Base-by-base conservation (phyloP, 495 filamentous ascomycete species). In the Acidiella bohemica region DNA sequence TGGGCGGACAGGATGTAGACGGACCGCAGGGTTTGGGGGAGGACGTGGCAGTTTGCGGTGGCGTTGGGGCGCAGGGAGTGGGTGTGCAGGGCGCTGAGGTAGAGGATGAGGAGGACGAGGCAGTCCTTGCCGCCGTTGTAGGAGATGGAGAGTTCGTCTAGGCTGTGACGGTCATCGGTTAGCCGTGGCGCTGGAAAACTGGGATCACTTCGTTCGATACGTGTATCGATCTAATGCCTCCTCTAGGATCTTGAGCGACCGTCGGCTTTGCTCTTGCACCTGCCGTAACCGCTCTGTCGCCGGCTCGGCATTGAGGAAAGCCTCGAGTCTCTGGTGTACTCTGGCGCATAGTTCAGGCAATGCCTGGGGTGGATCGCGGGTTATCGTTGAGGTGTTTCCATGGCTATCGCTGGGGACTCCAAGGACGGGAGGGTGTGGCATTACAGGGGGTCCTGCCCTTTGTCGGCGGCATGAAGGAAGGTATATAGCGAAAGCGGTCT, bases 81-180 rank as follows among this genome's bases (percentile, higher is more conserved):
- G 32, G 38, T 50, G 47, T 60, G 65, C 19, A 93, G 68, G 41
- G 74, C 72, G 46, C 78, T 74, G 50, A 96, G 75, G 60, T 88
- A 84, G 42, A 95, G 67, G 50, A 96, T 65, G n/a, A 96, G 69
- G 8, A 95, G 75, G 41, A 94, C 83, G 18, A 95, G 76, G 54
- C 90, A 97, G 72, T 97, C 90, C 59, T 97, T 97, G 31, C 90
- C 90, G 62, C 90, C 90, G 50, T 97, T 97, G 58, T 94, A 97
- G 33, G 92, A 92, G 42, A 97, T 67, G 8, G 88, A 85, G 32
- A 96, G 67, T 49, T 92, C 70, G 33, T 78, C 65, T 39, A 80
- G 72, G 36, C 82, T 86, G 46, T 6, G 22, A 23, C 39, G 28
- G 17, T 36, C 27, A 45, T 34, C 31, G 4, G 19, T 27, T 18